Evolutionary conservation across 164 flowering plant genomes (phyloP).

Genomic region (Chimonanthus salicifolius): DNA sequence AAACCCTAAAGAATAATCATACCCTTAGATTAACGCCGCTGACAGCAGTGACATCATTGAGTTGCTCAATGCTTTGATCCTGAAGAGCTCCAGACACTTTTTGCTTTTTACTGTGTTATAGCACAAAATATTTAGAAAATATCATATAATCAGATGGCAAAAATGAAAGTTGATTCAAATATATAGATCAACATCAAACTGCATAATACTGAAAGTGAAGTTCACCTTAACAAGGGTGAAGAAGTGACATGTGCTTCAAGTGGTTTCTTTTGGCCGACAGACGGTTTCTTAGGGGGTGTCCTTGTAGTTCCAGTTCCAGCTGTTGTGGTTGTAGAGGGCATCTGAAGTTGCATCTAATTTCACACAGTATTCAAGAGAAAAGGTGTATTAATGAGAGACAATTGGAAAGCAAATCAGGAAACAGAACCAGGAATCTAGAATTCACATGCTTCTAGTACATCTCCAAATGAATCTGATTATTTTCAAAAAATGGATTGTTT

Average conservation of each 20-base stretch:
- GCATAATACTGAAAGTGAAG: background rate
- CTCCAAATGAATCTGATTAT: no score
- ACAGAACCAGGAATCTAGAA: no score
- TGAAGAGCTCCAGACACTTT: slow-evolving; percentile 66
- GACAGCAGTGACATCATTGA: slow-evolving; percentile 98
- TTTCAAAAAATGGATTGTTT: no score
- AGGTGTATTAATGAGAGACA: no score
- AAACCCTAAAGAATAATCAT: slow-evolving; percentile 1
- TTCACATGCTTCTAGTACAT: no score
- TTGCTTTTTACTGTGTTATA: slow-evolving; percentile 69
- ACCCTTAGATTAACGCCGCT: slow-evolving; percentile 95
- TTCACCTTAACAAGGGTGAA: slow-evolving; percentile 58
- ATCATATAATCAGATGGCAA: background rate
- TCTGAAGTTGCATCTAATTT: slow-evolving; percentile 40
- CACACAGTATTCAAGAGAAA: background rate
- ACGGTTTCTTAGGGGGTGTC: slow-evolving; percentile 60
- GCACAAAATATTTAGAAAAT: background rate
- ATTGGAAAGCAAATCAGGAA: no score
- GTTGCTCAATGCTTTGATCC: slow-evolving; percentile 96
- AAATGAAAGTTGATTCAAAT: background rate
- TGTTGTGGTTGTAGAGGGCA: slow-evolving; percentile 40
- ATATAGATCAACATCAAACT: slow-evolving; percentile 3
- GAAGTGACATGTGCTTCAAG: slow-evolving; percentile 60
- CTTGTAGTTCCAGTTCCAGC: slow-evolving; percentile 35
- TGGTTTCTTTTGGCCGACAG: slow-evolving; percentile 83